Evolutionary conservation across 805 yeast species (phyloP).

Genomic region (Candida koratica): DNA sequence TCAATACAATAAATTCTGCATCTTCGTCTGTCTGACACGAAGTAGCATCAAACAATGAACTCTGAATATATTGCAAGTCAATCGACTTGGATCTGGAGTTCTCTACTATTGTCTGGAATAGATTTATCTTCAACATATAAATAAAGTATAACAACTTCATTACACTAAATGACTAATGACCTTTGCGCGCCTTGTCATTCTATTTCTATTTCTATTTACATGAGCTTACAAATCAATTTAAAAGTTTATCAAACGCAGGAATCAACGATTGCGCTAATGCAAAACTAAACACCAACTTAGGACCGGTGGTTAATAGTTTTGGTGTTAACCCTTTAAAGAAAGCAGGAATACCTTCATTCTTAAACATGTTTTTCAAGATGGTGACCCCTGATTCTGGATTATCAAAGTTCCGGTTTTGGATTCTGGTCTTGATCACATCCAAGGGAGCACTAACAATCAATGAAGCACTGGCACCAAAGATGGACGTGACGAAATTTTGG

Average conservation of each 20-base stretch:
- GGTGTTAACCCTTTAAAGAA: constrained; percentile 98
- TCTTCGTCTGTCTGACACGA: constrained; percentile 15
- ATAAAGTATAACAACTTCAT: constrained; percentile 35
- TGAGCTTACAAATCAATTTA: constrained; percentile 26
- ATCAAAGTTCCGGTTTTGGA: constrained; percentile 93
- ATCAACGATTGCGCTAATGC: constrained; percentile 96
- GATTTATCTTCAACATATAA: constrained; percentile 35
- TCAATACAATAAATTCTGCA: constrained; percentile 18
- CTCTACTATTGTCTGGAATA: constrained; percentile 32
- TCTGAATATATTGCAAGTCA: constrained; percentile 29
- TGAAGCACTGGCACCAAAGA: constrained; percentile 95
- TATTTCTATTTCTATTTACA: background rate
- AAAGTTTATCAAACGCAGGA: constrained; percentile 84
- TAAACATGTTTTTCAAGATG: constrained; percentile 87
- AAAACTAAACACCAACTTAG: constrained; percentile 95
- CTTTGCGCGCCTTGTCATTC: no score
- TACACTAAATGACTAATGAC: no score
- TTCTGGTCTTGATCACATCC: constrained; percentile 97
- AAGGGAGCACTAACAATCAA: constrained; percentile 95
- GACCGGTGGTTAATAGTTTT: constrained; percentile 94
- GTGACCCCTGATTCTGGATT: constrained; percentile 92
- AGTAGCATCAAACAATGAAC: constrained; percentile 21
- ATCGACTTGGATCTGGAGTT: constrained; percentile 32
- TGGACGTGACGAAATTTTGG: constrained; percentile 92
- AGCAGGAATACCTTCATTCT: constrained; percentile 83